phyloP scores from a whole-genome alignment of 345 rosid species.

The Arabidopsis arenosa region DNA sequence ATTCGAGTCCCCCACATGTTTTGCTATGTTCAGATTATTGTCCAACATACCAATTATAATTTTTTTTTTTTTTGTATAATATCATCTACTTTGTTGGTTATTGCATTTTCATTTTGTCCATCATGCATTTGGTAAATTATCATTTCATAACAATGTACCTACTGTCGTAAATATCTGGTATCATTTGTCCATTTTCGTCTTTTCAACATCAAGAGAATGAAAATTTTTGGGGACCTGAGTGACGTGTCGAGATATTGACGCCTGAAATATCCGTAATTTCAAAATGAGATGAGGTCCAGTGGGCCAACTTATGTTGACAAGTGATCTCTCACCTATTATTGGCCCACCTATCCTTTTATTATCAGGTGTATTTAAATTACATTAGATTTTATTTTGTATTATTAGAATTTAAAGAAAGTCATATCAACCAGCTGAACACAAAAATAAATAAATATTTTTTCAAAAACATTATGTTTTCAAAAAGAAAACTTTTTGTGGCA shows the following conservation, averaged over 20 bases:
- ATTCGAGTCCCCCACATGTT: slow-evolving; percentile 36
- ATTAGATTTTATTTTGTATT: not conserved
- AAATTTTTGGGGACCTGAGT: slow-evolving; percentile 7
- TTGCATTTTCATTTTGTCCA: slow-evolving; percentile 14
- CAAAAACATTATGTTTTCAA: not conserved
- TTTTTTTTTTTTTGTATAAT: not conserved
- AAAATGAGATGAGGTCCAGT: slow-evolving; percentile 33
- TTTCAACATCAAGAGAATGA: slow-evolving; percentile 18
- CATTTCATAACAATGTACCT: not conserved
- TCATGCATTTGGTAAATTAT: too few relatives aligned
- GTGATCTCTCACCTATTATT: slow-evolving; percentile 18
- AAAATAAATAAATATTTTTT: not conserved
- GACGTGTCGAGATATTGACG: slow-evolving; percentile 40
- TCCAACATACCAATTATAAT: slow-evolving; percentile 13
- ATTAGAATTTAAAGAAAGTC: not conserved
- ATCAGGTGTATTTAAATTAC: not conserved
- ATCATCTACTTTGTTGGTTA: slow-evolving; percentile 22
- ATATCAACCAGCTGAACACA: slow-evolving; percentile 16
- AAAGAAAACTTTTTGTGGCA: too few relatives aligned
- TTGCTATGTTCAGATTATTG: slow-evolving; percentile 19
- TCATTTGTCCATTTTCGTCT: slow-evolving; percentile 4
- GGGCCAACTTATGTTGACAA: slow-evolving; percentile 41
- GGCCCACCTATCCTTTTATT: slow-evolving; percentile 27
- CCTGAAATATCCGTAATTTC: slow-evolving; percentile 17
- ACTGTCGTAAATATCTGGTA: slow-evolving; percentile 3